These are phyloP conservation scores for Penicillium goetzii DNA, from an alignment of 495 filamentous ascomycete species.

Conservation along the genomic window DNA sequence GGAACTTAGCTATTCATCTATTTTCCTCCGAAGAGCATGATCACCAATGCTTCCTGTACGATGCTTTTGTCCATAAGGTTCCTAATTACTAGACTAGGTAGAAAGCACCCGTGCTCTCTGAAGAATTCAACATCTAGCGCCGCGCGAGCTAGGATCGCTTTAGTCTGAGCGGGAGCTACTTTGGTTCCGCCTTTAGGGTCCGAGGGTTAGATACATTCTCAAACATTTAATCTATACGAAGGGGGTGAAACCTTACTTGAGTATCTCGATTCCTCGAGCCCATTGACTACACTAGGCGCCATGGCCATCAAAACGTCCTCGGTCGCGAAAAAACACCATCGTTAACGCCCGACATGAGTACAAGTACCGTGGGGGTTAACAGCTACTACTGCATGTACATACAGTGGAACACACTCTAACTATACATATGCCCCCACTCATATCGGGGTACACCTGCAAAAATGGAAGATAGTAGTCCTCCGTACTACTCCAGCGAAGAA, in stretches of 20 bases:
- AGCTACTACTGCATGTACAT: neutral
- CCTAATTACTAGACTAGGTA: neutral
- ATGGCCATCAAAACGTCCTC: neutral
- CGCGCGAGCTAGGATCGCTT: slow-evolving; percentile 19
- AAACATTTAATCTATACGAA: slow-evolving; percentile 16
- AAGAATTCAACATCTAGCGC: slow-evolving; percentile 9
- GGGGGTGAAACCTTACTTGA: slow-evolving; percentile 17
- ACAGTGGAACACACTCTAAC: slow-evolving; percentile 1
- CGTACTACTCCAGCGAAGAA: neutral
- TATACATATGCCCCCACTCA: neutral
- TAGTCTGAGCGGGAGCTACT: slow-evolving; percentile 21
- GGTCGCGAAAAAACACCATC: slow-evolving; percentile 1
- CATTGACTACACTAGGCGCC: neutral
- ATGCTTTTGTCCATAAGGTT: neutral
- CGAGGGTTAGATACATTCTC: slow-evolving; percentile 6
- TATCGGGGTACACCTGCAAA: slow-evolving; percentile 22
- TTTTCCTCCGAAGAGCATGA: slow-evolving; percentile 1
- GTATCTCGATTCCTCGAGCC: neutral
- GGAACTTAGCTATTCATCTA: neutral
- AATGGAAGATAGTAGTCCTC: slow-evolving; percentile 15
- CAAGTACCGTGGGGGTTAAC: neutral
- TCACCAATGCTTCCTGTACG: slow-evolving; percentile 15
- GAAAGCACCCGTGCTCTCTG: slow-evolving; percentile 11
- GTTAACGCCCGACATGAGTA: neutral
- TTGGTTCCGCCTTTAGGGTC: slow-evolving; percentile 18